Evolutionary conservation across 73 alveolate genomes (phyloP).

Genomic region (Blepharisma japonicum): DNA sequence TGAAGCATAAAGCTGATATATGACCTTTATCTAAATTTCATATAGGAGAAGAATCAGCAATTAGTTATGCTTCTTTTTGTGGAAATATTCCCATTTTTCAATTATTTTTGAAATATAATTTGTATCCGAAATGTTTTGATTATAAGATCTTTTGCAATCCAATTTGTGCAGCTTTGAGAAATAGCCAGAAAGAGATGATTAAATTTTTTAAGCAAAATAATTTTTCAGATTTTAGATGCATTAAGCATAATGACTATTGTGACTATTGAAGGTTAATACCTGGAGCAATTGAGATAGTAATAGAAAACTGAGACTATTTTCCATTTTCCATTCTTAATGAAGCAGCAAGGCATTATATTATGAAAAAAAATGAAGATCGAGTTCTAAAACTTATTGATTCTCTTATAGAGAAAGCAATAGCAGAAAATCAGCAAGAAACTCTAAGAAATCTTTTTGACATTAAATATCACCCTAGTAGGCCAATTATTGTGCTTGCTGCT

Average conservation of each 20-base stretch:
- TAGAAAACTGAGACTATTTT: too few relatives aligned
- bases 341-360: conserved; percentile 16
- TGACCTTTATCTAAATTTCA: not conserved
- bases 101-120: not conserved
- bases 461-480: not conserved
- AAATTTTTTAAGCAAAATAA: not conserved
- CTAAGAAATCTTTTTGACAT: too few relatives aligned
- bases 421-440: too few relatives aligned
- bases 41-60: conserved; percentile 1
- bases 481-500: not conserved
- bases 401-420: too few relatives aligned
- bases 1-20: too few relatives aligned
- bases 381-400: not conserved
- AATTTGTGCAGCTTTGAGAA: not conserved
- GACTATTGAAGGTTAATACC: too few relatives aligned
- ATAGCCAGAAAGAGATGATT: not conserved
- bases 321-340: not conserved
- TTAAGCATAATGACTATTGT: too few relatives aligned
- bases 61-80: not conserved
- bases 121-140: not conserved
- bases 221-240: not conserved
- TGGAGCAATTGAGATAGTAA: too few relatives aligned
- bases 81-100: conserved; percentile 9
- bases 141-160: not conserved
- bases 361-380: not conserved